A percentile compares a stretch with the other conserved stretches of the same genome.
Conservation (phyloP, 495 filamentous ascomycete genomes). For the Trichoderma parareesei region DNA sequence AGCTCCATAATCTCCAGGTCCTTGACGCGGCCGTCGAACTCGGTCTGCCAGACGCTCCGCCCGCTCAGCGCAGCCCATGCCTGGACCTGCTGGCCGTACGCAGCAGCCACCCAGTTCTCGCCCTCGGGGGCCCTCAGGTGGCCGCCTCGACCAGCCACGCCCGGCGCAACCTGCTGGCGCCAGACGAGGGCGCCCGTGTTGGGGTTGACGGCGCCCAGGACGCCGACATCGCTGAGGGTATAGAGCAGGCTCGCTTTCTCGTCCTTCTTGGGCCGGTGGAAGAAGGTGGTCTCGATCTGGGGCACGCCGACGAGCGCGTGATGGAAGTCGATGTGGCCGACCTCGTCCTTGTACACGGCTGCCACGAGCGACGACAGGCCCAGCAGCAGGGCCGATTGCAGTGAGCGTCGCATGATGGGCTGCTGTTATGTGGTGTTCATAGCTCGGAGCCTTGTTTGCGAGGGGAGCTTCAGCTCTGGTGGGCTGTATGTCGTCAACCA, state of each 20-base stretch:
- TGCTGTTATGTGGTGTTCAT: constrained; percentile 1
- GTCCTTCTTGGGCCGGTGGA: constrained; percentile 72
- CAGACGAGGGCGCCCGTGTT: constrained; percentile 76
- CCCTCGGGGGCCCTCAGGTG: constrained; percentile 67
- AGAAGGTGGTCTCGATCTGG: constrained; percentile 78
- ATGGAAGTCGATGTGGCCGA: constrained; percentile 88
- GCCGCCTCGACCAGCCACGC: constrained; percentile 32
- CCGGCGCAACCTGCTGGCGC: constrained; percentile 58
- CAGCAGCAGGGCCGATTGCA: constrained; percentile 22
- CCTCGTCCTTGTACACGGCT: constrained; percentile 85
- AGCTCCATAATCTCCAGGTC: constrained; percentile 77
- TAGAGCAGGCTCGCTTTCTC: constrained; percentile 88
- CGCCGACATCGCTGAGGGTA: constrained; percentile 71
- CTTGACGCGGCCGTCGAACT: constrained; percentile 50
- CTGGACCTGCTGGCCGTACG: constrained; percentile 54
- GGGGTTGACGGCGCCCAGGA: constrained; percentile 85
- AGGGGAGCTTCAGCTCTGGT: not conserved
- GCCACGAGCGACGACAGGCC: constrained; percentile 32
- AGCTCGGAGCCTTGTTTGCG: not conserved
- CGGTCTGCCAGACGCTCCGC: constrained; percentile 62
- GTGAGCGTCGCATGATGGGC: not conserved
- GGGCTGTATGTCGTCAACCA: constrained; percentile 9
- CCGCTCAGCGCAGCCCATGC: constrained; percentile 84
- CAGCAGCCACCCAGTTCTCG: constrained; percentile 63
- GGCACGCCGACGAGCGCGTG: constrained; percentile 79